Evolutionary conservation across 2,329 filamentous ascomycete genomes (phyloP), one percentile per base, ranked within the genome.

Genomic region (Talaromyces funiculosus): DNA sequence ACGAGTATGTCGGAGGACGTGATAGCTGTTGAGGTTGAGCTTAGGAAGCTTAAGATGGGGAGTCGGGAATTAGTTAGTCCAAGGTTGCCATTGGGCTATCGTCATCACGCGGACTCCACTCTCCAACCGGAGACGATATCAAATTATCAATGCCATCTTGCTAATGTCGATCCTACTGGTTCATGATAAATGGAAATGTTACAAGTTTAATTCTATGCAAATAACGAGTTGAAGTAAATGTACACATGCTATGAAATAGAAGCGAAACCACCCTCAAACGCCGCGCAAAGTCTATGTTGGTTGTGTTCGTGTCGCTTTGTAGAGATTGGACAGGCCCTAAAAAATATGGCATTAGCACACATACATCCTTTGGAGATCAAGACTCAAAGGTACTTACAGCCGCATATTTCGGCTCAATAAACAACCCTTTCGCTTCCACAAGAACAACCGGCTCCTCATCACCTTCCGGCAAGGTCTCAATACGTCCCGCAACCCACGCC

Each of bases 401-500:
- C 62, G 92, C 92, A 72, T 90, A 84, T 75, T 86, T 92, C 31
- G 93, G 92, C 76, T 94, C 91, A 68, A 97, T 84, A 72, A 96
- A 97, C 66, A 99, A 76, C 2, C 88, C 92, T 71, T 89, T 88
- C 0, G 90, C 93, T 76, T 95, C 90, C 7, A 89, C 91, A 62
- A 97, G 74, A 53, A 92, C 82, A 16, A 82, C 76, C 0, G 87
- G 86, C 67, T 82, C 79, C 74, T 87, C 82, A 8, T 85, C 84
- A 35, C 85, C 79, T 26, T 81, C 77, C 61, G 84, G 84, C 63
- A 97, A 76, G 59, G 90, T 87, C 82, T 96, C 92, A 68, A 97
- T 87, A 67, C 85, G 84, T 1, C 91, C 94, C 76, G 90, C 88
- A 1, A 97, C 91, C 91, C 91, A 97, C 12, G 92, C 93, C 79